Evolutionary conservation across 371 early-diverging fungal genomes (phyloP).

Genomic region (Syncephalastrum sp.): DNA sequence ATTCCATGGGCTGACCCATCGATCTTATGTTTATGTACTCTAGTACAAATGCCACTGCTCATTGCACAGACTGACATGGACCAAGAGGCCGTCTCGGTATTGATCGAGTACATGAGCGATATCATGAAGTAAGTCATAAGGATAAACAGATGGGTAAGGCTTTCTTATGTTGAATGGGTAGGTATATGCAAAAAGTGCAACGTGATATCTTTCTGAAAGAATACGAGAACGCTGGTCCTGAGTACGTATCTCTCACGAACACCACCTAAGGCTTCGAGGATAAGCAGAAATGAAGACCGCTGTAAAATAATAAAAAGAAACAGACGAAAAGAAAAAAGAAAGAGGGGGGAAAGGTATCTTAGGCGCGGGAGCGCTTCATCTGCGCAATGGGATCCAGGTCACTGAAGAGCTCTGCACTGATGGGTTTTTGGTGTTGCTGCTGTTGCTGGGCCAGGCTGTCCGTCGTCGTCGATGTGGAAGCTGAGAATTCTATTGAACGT

Average conservation of each 20-base stretch:
- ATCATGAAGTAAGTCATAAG: slow-evolving; percentile 16
- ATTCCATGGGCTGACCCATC: slow-evolving; percentile 3
- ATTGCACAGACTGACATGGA: slow-evolving; percentile 23
- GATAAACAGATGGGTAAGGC: not conserved
- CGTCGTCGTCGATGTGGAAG: slow-evolving; percentile 1
- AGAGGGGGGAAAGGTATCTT: slow-evolving; percentile 1
- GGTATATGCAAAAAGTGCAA: slow-evolving; percentile 26
- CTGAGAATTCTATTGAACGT: slow-evolving; percentile 7
- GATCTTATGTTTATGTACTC: not conserved
- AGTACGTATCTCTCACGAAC: slow-evolving; percentile 61
- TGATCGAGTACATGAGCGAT: slow-evolving; percentile 18
- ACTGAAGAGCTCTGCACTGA: slow-evolving; percentile 11
- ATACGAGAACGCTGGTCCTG: slow-evolving; percentile 60
- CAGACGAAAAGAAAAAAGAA: not conserved
- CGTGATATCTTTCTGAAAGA: slow-evolving; percentile 31
- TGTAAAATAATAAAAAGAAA: not conserved
- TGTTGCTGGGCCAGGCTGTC: not conserved
- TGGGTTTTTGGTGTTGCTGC: not conserved
- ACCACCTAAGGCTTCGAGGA: slow-evolving; percentile 16
- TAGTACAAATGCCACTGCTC: slow-evolving; percentile 23
- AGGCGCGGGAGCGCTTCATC: slow-evolving; percentile 19
- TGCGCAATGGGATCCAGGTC: slow-evolving; percentile 24
- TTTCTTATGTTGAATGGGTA: not conserved
- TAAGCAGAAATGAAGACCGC: not conserved
- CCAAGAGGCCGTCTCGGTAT: slow-evolving; percentile 8